These are phyloP conservation scores for Calonectria leucothoes DNA, from an alignment of 2,329 filamentous ascomycete species.

Conservation along the genomic window DNA sequence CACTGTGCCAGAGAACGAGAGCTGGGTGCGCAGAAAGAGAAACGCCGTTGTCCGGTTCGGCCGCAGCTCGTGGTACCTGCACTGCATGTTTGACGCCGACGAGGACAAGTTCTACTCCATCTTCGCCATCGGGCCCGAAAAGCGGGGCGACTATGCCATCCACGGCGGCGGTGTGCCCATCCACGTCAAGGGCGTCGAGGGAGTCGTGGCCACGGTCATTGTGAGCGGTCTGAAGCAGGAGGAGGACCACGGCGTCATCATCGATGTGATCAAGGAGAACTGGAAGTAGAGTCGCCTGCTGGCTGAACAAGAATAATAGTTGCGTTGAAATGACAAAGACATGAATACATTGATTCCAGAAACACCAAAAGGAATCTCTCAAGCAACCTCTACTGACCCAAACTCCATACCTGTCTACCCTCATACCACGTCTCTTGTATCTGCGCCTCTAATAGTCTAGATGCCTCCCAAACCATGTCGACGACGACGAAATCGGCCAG, in stretches of 20 bases:
- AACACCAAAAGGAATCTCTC: too few species aligned
- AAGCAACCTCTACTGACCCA: not conserved
- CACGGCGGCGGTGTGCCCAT: slow-evolving; percentile 83
- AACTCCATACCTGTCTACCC: slow-evolving; percentile 51
- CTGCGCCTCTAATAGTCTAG: slow-evolving; percentile 55
- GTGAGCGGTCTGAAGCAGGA: slow-evolving; percentile 82
- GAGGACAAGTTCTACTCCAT: slow-evolving; percentile 74
- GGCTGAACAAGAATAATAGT: not conserved
- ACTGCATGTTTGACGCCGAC: slow-evolving; percentile 73
- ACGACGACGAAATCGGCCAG: slow-evolving; percentile 62
- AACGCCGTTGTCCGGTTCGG: slow-evolving; percentile 80
- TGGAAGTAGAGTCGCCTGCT: slow-evolving; percentile 46
- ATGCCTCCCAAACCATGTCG: slow-evolving; percentile 58
- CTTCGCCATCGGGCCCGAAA: slow-evolving; percentile 69
- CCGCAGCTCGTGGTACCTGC: slow-evolving; percentile 76
- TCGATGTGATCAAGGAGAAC: slow-evolving; percentile 72
- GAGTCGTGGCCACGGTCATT: slow-evolving; percentile 79
- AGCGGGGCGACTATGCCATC: slow-evolving; percentile 76
- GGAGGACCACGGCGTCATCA: slow-evolving; percentile 81
- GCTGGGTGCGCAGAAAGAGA: slow-evolving; percentile 77
- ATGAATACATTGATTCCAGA: not conserved
- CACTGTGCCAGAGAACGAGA: slow-evolving; percentile 77
- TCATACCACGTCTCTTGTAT: slow-evolving; percentile 63
- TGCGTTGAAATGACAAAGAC: not conserved
- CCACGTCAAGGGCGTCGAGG: slow-evolving; percentile 78